Percentiles rank a stretch among this genome's conserved stretches.
Conservation (phyloP, 176 grass and related monocot genomes). For the Hyparrhenia diplandra region DNA sequence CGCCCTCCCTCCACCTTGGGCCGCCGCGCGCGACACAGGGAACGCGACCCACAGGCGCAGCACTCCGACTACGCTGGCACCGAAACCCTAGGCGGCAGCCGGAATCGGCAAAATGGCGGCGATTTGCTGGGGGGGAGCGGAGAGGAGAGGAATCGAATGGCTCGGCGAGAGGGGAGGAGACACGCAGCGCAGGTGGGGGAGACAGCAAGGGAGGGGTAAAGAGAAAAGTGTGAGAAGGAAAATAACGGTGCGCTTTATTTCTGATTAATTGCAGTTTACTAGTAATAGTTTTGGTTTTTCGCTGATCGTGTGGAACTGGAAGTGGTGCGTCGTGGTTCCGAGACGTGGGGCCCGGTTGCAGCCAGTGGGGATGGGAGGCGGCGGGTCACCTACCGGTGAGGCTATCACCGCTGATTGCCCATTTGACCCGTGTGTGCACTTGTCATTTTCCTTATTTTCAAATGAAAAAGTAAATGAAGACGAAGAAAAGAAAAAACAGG, state of each 20-base stretch:
- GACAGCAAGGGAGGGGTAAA: background rate
- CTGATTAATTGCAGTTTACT: slow-evolving; percentile 7
- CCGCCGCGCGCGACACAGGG: background rate
- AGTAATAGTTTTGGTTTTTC: background rate
- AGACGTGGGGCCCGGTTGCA: background rate
- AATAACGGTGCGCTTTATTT: slow-evolving; percentile 37
- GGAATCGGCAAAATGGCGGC: slow-evolving; percentile 41
- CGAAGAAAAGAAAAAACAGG: too few relatives aligned
- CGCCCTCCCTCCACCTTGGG: background rate
- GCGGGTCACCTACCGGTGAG: slow-evolving; percentile 47
- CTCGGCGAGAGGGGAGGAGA: slow-evolving; percentile 22
- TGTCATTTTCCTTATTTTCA: background rate
- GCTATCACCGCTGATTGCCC: background rate
- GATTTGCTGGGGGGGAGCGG: slow-evolving; percentile 32
- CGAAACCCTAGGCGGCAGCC: slow-evolving; percentile 42
- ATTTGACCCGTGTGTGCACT: background rate
- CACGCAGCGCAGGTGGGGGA: background rate
- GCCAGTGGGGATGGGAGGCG: background rate
- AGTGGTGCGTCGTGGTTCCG: background rate
- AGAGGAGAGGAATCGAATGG: slow-evolving; percentile 29
- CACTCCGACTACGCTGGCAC: background rate
- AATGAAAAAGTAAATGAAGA: background rate
- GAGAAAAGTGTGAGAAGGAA: slow-evolving; percentile 23
- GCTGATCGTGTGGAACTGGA: background rate
- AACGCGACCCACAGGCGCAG: background rate